Conservation (phyloP, 345 rosid genomes). For the Eucalyptus lansdowneana region DNA sequence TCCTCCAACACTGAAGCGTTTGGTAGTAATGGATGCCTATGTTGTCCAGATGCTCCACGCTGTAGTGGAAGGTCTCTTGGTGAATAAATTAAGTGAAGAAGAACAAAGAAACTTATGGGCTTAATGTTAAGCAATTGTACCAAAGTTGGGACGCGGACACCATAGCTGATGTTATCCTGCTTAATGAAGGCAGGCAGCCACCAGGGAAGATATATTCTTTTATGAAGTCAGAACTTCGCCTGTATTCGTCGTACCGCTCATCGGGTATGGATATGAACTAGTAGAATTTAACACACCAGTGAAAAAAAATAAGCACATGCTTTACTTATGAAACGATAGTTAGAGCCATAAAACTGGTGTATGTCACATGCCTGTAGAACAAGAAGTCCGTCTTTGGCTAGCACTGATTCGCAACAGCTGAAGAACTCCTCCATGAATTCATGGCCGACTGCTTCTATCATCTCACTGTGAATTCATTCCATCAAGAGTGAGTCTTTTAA, state of each 20-base stretch:
- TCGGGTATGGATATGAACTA: conserved; percentile 91
- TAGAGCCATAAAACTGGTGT: background rate
- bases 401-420: conserved; percentile 53
- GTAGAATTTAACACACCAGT: background rate
- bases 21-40: conserved; percentile 80
- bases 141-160: conserved; percentile 70
- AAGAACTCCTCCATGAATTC: conserved; percentile 87
- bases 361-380: conserved; percentile 59
- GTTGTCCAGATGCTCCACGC: conserved; percentile 83
- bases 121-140: conserved; percentile 3
- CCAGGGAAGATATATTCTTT: conserved; percentile 96
- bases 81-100: background rate
- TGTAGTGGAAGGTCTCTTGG: background rate
- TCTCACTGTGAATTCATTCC: conserved; percentile 43
- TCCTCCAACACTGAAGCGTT: conserved; percentile 72
- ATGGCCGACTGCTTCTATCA: conserved; percentile 91
- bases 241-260: conserved; percentile 64
- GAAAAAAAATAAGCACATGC: background rate
- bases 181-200: conserved; percentile 73
- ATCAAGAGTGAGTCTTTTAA: background rate
- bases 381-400: conserved; percentile 65
- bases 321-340: background rate
- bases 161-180: conserved; percentile 75
- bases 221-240: conserved; percentile 79
- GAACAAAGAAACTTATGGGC: background rate